Evolutionary conservation across 1,284 basidiomycete species (phyloP).

Genomic region (Irpex sp.): DNA sequence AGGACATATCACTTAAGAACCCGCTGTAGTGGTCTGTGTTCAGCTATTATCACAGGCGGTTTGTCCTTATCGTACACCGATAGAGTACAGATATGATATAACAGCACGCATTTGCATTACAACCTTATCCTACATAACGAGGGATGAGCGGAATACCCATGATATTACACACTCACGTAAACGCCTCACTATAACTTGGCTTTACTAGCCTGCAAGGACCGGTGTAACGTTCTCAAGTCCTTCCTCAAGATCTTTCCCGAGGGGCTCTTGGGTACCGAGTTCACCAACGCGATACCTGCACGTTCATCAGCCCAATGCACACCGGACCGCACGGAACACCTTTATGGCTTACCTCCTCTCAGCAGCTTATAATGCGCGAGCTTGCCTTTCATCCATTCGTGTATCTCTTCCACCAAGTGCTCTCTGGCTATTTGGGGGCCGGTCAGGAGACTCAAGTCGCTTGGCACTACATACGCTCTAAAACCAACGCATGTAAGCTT

Average conservation of each 20-base stretch:
- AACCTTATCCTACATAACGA: too few species aligned
- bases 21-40: background rate
- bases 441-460: slow-evolving; percentile 27
- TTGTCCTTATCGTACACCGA: too few species aligned
- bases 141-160: too few species aligned
- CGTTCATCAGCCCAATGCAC: background rate
- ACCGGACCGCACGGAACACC: background rate
- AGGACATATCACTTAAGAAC: background rate
- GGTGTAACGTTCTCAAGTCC: background rate
- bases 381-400: slow-evolving; percentile 57
- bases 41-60: too few species aligned
- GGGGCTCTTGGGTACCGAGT: slow-evolving; percentile 8
- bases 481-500: background rate
- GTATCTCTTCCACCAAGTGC: slow-evolving; percentile 46
- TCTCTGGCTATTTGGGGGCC: slow-evolving; percentile 28
- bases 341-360: slow-evolving; percentile 50
- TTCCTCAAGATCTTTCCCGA: slow-evolving; percentile 10
- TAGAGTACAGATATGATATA: too few species aligned
- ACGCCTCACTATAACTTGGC: background rate
- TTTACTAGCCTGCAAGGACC: background rate
- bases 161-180: background rate
- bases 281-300: slow-evolving; percentile 4
- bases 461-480: slow-evolving; percentile 70
- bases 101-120: too few species aligned
- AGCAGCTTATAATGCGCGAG: slow-evolving; percentile 67